Evolutionary conservation across 1,284 basidiomycete species (phyloP), one percentile per base, ranked within the genome.

Genomic region (Fomitopsis pinicola): DNA sequence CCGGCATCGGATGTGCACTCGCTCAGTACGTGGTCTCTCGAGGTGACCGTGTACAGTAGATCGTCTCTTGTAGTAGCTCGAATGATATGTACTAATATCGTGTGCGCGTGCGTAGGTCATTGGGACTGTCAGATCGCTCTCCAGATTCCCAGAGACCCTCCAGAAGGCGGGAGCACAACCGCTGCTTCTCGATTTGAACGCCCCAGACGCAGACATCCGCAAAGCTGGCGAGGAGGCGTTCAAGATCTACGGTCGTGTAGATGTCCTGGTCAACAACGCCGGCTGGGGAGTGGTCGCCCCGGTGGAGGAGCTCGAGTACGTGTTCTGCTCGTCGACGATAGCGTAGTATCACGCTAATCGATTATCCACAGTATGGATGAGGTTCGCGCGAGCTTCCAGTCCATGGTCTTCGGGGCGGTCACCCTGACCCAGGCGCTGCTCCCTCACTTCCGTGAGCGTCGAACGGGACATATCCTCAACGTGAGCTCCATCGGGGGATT

Each of bases 331-430:
- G n/a, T 35, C 50, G 30, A 17, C 28, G 5, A 19, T 58, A 30
- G 6, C 15, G 35, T 9, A 15, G 17, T 7, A 33, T 5, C 22
- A 22, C 22, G 50, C 35, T 57, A 0, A 40, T 40, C 5, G 35
- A 38, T 42, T 33, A 14, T 15, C 45, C 12, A 2, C 61, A 71
- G 68, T 40, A 14, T 67, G 28, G 59, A 58, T 19, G 68, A 69
- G 19, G 58, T 71, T 35, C 64, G 62, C 42, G 62, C 52, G 22
- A 68, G 74, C 57, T 75, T 73, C 67, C 68, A 72, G 57, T 66
- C 67, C 15, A 73, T 74, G 60, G 59, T 76, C 8, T 76, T 75
- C 57, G 72, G 73, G 6, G 64, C 68, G n/a, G 60, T 75, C 53
- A 69, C 71, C 10, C 66, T 75, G 60, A 74, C 69, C 12, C 71